These are phyloP conservation scores for Gymnopilus junonius DNA, from an alignment of 768 basidiomycete species.

Conservation along the genomic window DNA sequence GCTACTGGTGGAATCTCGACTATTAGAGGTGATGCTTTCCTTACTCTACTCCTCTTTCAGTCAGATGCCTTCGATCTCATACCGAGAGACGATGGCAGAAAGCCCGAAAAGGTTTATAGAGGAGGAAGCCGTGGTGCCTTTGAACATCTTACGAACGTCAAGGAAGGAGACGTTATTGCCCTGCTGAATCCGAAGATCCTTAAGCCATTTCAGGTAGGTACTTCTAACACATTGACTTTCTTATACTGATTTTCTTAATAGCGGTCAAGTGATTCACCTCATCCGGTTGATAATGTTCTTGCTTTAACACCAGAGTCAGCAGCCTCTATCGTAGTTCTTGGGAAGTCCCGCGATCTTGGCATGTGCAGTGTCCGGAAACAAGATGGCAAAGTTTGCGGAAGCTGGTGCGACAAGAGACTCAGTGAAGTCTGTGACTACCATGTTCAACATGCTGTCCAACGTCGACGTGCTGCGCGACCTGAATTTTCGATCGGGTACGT, in stretches of 20 bases:
- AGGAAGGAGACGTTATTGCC: conserved; percentile 89
- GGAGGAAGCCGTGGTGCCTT: conserved; percentile 95
- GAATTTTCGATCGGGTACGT: conserved; percentile 87
- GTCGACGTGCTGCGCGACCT: conserved; percentile 72
- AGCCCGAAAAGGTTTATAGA: conserved; percentile 67
- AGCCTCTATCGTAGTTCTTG: conserved; percentile 81
- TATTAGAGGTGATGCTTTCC: conserved; percentile 80
- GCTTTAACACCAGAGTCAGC: conserved; percentile 87
- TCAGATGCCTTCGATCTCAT: conserved; percentile 72
- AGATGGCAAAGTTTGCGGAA: conserved; percentile 81
- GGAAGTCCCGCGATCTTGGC: conserved; percentile 85
- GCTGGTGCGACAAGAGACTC: conserved; percentile 92
- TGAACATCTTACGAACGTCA: conserved; percentile 83
- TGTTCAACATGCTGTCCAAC: conserved; percentile 78
- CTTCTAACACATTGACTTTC: neutral
- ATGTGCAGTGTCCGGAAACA: conserved; percentile 78
- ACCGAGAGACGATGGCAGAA: conserved; percentile 53
- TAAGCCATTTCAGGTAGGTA: conserved; percentile 80
- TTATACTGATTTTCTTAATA: conserved; percentile 20
- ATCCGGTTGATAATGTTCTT: conserved; percentile 81
- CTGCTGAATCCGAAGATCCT: conserved; percentile 87
- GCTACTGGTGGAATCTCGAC: conserved; percentile 58
- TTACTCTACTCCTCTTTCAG: conserved; percentile 89
- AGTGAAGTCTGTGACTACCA: conserved; percentile 93
- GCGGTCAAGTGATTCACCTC: conserved; percentile 60